phyloP scores from a whole-genome alignment of 2,329 filamentous ascomycete species.

The Epichloe aotearoae region DNA sequence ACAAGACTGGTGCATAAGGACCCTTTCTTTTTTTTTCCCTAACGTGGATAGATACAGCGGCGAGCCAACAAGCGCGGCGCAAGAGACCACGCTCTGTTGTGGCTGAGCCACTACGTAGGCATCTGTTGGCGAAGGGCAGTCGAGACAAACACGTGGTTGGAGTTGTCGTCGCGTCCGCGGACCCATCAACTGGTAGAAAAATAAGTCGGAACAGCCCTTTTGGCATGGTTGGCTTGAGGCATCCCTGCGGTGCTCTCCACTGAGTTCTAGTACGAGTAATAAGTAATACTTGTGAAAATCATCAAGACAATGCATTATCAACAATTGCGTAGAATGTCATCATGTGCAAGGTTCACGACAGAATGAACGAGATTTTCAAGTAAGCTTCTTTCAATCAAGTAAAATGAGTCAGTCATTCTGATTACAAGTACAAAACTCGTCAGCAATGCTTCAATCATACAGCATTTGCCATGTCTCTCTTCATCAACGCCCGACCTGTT shows the following conservation, averaged over 20 bases:
- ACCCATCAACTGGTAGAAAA: too few relatives aligned
- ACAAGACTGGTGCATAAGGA: too few relatives aligned
- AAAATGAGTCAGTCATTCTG: neutral
- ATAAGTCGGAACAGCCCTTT: too few relatives aligned
- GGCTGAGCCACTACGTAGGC: conserved; percentile 14
- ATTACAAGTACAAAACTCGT: neutral
- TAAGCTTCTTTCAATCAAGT: neutral
- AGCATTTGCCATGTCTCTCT: neutral
- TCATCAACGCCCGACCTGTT: neutral
- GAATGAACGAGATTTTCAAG: neutral
- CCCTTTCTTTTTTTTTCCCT: neutral
- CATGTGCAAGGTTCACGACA: neutral
- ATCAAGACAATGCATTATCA: too few relatives aligned
- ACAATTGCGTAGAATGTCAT: too few relatives aligned
- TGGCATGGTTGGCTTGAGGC: too few relatives aligned
- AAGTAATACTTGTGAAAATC: too few relatives aligned
- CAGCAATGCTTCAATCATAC: neutral
- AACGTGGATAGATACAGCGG: neutral
- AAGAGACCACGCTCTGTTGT: conserved; percentile 28
- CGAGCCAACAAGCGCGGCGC: conserved; percentile 20
- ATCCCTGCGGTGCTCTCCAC: too few relatives aligned
- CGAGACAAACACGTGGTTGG: neutral
- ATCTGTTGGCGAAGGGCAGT: too few relatives aligned
- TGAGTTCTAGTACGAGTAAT: too few relatives aligned
- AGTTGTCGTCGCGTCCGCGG: neutral